These are phyloP conservation scores for Yamadazyma atlantica DNA, from an alignment of 1,139 yeast species.

Conservation along the genomic window DNA sequence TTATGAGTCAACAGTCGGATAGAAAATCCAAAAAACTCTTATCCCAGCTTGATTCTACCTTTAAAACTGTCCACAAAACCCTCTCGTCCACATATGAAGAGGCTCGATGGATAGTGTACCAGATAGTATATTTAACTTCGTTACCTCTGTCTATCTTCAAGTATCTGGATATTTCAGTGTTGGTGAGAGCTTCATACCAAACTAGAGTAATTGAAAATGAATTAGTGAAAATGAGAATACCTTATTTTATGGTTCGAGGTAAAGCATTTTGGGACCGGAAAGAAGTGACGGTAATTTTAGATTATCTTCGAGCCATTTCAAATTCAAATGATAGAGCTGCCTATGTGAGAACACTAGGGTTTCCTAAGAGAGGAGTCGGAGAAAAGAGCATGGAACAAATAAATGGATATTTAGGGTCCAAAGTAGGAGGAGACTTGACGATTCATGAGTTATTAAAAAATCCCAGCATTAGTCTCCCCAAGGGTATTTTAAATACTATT, in stretches of 20 bases:
- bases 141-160: slow-evolving; percentile 35
- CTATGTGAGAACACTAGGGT: slow-evolving; percentile 52
- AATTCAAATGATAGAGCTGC: slow-evolving; percentile 62
- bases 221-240: slow-evolving; percentile 53
- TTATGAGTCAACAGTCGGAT: slow-evolving; percentile 62
- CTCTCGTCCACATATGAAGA: slow-evolving; percentile 48
- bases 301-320: slow-evolving; percentile 60
- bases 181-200: slow-evolving; percentile 63
- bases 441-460: slow-evolving; percentile 4
- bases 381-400: slow-evolving; percentile 47
- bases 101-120: slow-evolving; percentile 57
- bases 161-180: slow-evolving; percentile 64
- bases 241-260: slow-evolving; percentile 70
- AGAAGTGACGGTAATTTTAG: slow-evolving; percentile 64
- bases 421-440: slow-evolving; percentile 10
- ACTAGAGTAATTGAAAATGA: slow-evolving; percentile 63
- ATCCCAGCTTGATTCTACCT: slow-evolving; percentile 43
- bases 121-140: slow-evolving; percentile 46
- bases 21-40: slow-evolving; percentile 44
- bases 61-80: slow-evolving; percentile 49
- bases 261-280: slow-evolving; percentile 76
- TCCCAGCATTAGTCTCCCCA: background rate
- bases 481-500: slow-evolving; percentile 15
- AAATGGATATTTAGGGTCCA: slow-evolving; percentile 4
- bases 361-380: slow-evolving; percentile 76